Evolutionary conservation across 2,329 filamentous ascomycete genomes (phyloP).

Genomic region (Exophiala dermatitidis): DNA sequence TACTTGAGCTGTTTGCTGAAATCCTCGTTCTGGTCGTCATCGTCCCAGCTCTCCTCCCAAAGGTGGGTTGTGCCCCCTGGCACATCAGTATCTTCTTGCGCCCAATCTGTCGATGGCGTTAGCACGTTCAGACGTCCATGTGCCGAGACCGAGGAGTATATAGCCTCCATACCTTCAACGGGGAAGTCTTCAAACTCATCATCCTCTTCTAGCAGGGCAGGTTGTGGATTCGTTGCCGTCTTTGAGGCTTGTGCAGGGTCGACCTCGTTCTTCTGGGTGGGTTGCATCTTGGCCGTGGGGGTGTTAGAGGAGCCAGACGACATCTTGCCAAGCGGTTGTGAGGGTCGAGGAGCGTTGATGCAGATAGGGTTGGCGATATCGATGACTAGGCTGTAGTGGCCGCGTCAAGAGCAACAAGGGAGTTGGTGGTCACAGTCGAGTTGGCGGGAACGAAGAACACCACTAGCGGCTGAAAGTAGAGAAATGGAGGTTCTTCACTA

Average conservation of each 20-base stretch:
- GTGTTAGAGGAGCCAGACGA: slow-evolving; percentile 19
- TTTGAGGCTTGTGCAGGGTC: slow-evolving; percentile 42
- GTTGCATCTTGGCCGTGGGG: slow-evolving; percentile 22
- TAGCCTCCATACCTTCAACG: slow-evolving; percentile 63
- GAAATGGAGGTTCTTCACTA: no score
- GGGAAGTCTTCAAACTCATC: slow-evolving; percentile 99
- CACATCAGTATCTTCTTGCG: slow-evolving; percentile 69
- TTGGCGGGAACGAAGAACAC: no score
- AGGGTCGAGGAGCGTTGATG: background rate
- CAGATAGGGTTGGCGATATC: no score
- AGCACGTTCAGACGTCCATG: background rate
- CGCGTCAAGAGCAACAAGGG: no score
- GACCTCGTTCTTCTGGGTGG: slow-evolving; percentile 30
- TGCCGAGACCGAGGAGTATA: no score
- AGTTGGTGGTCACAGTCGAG: no score
- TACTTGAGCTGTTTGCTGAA: slow-evolving; percentile 93
- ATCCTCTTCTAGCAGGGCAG: slow-evolving; percentile 79
- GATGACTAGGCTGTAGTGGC: no score
- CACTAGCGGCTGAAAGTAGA: no score
- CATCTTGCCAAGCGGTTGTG: slow-evolving; percentile 7
- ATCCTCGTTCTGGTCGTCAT: slow-evolving; percentile 93
- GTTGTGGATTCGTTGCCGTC: slow-evolving; percentile 50
- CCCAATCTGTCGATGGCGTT: slow-evolving; percentile 62
- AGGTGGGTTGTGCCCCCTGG: slow-evolving; percentile 66
- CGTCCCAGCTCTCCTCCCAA: slow-evolving; percentile 99